phyloP scores from a whole-genome alignment of 345 rosid species.

The Camelina neglecta region DNA sequence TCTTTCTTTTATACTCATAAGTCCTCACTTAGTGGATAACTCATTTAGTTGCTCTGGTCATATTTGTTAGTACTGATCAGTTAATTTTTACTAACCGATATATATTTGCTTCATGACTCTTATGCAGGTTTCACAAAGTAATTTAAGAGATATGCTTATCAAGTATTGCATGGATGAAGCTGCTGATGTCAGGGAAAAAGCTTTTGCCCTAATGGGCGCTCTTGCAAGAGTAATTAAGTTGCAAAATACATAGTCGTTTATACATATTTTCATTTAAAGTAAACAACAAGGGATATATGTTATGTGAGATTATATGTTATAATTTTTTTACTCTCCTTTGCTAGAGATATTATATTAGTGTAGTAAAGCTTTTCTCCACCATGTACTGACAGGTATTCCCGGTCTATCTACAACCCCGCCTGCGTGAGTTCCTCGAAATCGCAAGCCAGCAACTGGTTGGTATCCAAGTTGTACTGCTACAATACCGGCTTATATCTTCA shows the following conservation, averaged over 20 bases:
- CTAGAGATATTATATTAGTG: constrained; percentile 6
- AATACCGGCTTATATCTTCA: neutral
- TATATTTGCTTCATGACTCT: neutral
- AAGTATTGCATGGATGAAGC: constrained; percentile 81
- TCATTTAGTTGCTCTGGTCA: too few relatives aligned
- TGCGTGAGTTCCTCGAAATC: constrained; percentile 59
- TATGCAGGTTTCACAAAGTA: constrained; percentile 72
- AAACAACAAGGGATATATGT: neutral
- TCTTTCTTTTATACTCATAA: too few relatives aligned
- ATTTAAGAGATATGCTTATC: constrained; percentile 71
- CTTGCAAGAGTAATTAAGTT: constrained; percentile 60
- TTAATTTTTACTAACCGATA: neutral
- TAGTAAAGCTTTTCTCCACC: constrained; percentile 10
- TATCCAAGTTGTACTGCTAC: constrained; percentile 29
- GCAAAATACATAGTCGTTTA: neutral
- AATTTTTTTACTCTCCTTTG: constrained; percentile 30
- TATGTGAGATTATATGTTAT: neutral
- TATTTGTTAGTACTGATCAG: too few relatives aligned
- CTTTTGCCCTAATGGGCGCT: constrained; percentile 83
- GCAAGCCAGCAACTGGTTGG: constrained; percentile 82
- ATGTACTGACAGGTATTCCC: constrained; percentile 56
- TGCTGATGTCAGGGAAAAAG: constrained; percentile 75
- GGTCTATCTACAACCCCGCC: constrained; percentile 60
- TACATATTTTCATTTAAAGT: neutral
- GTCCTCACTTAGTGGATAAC: too few relatives aligned